Evolutionary conservation across 805 yeast genomes (phyloP).

Genomic region (Brettanomyces anomalus): DNA sequence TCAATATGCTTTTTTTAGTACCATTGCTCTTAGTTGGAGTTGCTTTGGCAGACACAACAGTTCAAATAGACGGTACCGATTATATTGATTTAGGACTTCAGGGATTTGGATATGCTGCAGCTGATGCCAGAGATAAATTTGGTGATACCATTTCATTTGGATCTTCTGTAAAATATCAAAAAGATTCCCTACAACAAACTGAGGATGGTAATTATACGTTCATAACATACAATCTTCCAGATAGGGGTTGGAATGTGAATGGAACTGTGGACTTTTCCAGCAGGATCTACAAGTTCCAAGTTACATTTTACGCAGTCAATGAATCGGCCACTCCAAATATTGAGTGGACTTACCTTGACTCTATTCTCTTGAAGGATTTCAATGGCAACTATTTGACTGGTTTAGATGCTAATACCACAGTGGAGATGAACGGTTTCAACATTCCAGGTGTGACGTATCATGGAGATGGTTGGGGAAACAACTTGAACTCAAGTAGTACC

Average conservation of each 20-base stretch:
- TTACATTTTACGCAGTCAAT: constrained; percentile 10
- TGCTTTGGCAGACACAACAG: constrained; percentile 9
- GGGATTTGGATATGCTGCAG: constrained; percentile 21
- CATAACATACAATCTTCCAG: constrained; percentile 23
- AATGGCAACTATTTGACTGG: constrained; percentile 22
- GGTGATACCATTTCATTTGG: constrained; percentile 26
- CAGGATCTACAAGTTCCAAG: constrained; percentile 20
- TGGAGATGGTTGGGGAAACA: constrained; percentile 26
- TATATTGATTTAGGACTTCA: constrained; percentile 20
- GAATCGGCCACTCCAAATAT: constrained; percentile 15
- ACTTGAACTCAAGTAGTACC: constrained; percentile 9
- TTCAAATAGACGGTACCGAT: constrained; percentile 15
- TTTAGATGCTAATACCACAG: constrained; percentile 22
- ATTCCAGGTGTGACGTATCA: constrained; percentile 20
- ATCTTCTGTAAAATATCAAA: constrained; percentile 21
- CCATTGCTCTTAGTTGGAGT: background rate
- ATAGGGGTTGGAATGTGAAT: constrained; percentile 26
- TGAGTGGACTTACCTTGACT: constrained; percentile 20
- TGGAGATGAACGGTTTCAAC: constrained; percentile 15
- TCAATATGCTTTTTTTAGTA: background rate
- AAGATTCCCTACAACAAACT: constrained; percentile 14
- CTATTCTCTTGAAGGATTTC: constrained; percentile 23
- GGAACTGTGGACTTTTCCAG: constrained; percentile 23
- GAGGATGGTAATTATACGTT: constrained; percentile 19
- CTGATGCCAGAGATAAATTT: constrained; percentile 21